Conservation (phyloP, 225 moss, liverwort and hornwort genomes). For the Bryum argenteum region DNA sequence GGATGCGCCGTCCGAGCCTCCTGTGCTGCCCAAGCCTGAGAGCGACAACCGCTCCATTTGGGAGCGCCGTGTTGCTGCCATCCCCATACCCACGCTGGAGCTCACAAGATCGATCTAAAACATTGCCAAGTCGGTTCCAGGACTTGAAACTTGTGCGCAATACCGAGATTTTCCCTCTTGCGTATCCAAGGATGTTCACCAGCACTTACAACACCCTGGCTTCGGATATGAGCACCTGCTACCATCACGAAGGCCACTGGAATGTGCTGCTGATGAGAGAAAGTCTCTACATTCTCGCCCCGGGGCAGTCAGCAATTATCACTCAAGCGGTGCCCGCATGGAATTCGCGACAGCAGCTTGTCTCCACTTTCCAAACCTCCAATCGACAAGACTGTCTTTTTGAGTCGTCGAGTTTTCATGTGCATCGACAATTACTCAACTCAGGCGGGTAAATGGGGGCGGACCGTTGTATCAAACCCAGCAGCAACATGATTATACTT, state of each 20-base stretch:
- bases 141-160: neutral
- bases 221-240: too few relatives aligned
- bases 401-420: neutral
- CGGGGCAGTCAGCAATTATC: neutral
- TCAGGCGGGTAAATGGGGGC: too few relatives aligned
- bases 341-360: neutral
- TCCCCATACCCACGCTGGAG: conserved; percentile 47
- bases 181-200: too few relatives aligned
- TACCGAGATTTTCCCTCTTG: neutral
- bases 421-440: too few relatives aligned
- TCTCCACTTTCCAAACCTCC: neutral
- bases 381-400: neutral
- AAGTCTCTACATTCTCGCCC: neutral
- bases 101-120: conserved; percentile 46
- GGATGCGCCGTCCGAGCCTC: neutral
- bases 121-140: too few relatives aligned
- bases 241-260: too few relatives aligned
- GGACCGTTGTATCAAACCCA: too few relatives aligned
- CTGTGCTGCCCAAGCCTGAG: conserved; percentile 6
- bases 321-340: neutral
- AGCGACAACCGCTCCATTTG: conserved; percentile 31
- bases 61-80: conserved; percentile 41
- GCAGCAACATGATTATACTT: neutral
- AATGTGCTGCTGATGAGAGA: too few relatives aligned
- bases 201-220: too few relatives aligned